phyloP scores from a whole-genome alignment of 1,284 basidiomycete species.

The Leccinum griseonigrum region DNA sequence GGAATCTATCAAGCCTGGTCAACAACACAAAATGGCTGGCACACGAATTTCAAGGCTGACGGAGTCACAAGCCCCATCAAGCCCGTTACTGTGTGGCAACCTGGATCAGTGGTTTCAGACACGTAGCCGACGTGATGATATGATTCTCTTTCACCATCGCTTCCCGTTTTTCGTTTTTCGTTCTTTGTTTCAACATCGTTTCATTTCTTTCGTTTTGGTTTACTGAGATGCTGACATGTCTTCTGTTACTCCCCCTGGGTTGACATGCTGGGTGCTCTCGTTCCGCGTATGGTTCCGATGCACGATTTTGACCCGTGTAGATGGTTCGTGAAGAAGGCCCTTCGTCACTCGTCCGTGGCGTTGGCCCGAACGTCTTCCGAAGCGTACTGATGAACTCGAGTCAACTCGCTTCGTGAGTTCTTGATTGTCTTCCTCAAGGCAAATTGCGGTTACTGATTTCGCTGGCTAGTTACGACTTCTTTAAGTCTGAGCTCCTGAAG shows the following conservation, averaged over 20 bases:
- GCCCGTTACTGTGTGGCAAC: too few species aligned
- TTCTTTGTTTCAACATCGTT: background rate
- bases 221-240: slow-evolving; percentile 9
- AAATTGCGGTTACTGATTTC: background rate
- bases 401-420: slow-evolving; percentile 65
- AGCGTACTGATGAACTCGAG: slow-evolving; percentile 89
- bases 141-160: background rate
- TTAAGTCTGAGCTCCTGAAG: slow-evolving; percentile 78
- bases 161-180: too few species aligned
- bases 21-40: background rate
- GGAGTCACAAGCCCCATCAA: background rate
- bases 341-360: slow-evolving; percentile 72
- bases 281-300: background rate
- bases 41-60: background rate
- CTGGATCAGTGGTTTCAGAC: background rate
- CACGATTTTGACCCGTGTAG: slow-evolving; percentile 35
- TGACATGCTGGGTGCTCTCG: background rate
- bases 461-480: slow-evolving; percentile 75
- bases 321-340: slow-evolving; percentile 85
- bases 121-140: background rate
- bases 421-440: background rate
- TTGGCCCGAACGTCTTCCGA: slow-evolving; percentile 83
- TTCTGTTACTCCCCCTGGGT: background rate
- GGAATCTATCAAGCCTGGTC: background rate
- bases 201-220: background rate